A percentile compares a stretch with the other conserved stretches of the same genome.
Conservation (phyloP, 2,329 filamentous ascomycete species). For the Calonectria henricotiae region DNA sequence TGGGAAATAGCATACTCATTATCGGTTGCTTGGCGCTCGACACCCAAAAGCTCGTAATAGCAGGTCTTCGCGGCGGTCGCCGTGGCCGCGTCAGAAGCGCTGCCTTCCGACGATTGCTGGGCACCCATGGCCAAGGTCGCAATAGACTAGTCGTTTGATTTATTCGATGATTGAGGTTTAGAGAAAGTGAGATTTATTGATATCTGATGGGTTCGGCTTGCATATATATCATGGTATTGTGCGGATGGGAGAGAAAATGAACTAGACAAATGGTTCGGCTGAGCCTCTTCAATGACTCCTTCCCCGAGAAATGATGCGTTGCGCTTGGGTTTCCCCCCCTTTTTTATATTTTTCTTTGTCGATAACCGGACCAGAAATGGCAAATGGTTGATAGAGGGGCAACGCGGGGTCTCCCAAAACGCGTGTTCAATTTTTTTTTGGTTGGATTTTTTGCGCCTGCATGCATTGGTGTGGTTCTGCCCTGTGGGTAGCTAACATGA, state of each 20-base stretch:
- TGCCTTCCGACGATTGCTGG: slow-evolving; percentile 68
- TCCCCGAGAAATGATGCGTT: neutral
- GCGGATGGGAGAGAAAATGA: no score
- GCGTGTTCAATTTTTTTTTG: neutral
- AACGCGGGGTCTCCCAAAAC: slow-evolving; percentile 10
- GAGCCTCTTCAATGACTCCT: neutral
- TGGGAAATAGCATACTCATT: slow-evolving; percentile 76
- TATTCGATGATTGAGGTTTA: neutral
- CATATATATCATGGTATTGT: neutral
- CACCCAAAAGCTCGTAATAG: slow-evolving; percentile 88
- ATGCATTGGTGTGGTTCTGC: neutral
- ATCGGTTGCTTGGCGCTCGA: slow-evolving; percentile 82
- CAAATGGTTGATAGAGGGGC: slow-evolving; percentile 3
- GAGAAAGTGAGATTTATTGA: neutral
- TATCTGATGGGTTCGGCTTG: neutral
- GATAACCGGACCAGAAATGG: neutral
- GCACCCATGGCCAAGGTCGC: slow-evolving; percentile 65
- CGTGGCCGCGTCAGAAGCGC: slow-evolving; percentile 55
- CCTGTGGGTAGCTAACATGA: neutral
- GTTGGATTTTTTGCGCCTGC: slow-evolving; percentile 9
- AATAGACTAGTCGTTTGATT: neutral
- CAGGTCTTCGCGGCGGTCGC: slow-evolving; percentile 75
- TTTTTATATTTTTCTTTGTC: neutral
- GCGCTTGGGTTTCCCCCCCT: no score
- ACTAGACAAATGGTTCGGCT: neutral